Percentiles rank a stretch among this genome's conserved stretches.
These are phyloP conservation scores for Wickerhamiella dianesei DNA, from an alignment of 805 yeast species.

Conservation along the genomic window DNA sequence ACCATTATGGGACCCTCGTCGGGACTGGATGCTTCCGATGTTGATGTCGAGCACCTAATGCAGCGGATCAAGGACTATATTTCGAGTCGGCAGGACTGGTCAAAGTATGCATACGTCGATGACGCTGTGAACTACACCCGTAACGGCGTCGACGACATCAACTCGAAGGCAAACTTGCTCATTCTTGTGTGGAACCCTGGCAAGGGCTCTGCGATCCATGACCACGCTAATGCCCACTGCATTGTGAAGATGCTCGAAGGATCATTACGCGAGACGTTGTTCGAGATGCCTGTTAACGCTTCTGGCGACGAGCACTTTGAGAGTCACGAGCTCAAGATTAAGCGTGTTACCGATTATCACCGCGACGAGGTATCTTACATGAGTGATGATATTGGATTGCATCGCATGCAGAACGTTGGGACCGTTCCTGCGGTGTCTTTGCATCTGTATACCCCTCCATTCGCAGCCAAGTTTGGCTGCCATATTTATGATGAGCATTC, in stretches of 20 bases:
- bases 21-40: slow-evolving; percentile 32
- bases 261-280: slow-evolving; percentile 41
- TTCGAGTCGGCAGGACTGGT: slow-evolving; percentile 44
- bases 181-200: slow-evolving; percentile 62
- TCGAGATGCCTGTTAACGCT: slow-evolving; percentile 33
- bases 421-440: slow-evolving; percentile 42
- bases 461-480: slow-evolving; percentile 42
- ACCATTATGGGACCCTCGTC: slow-evolving; percentile 27
- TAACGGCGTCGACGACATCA: slow-evolving; percentile 64
- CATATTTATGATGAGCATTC: slow-evolving; percentile 32
- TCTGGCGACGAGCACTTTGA: slow-evolving; percentile 10
- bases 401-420: slow-evolving; percentile 42
- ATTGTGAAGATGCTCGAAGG: slow-evolving; percentile 58
- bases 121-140: slow-evolving; percentile 39
- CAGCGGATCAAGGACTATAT: slow-evolving; percentile 35
- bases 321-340: slow-evolving; percentile 15
- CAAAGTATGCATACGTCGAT: slow-evolving; percentile 42
- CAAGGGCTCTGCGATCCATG: slow-evolving; percentile 50
- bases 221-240: slow-evolving; percentile 67
- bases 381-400: slow-evolving; percentile 52
- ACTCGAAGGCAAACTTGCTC: slow-evolving; percentile 54
- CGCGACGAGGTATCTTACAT: slow-evolving; percentile 46
- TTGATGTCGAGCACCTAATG: slow-evolving; percentile 36
- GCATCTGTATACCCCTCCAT: slow-evolving; percentile 67
- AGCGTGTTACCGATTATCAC: slow-evolving; percentile 19